phyloP scores from a whole-genome alignment of 169 alveolate species.

The Plasmodium fragile region DNA sequence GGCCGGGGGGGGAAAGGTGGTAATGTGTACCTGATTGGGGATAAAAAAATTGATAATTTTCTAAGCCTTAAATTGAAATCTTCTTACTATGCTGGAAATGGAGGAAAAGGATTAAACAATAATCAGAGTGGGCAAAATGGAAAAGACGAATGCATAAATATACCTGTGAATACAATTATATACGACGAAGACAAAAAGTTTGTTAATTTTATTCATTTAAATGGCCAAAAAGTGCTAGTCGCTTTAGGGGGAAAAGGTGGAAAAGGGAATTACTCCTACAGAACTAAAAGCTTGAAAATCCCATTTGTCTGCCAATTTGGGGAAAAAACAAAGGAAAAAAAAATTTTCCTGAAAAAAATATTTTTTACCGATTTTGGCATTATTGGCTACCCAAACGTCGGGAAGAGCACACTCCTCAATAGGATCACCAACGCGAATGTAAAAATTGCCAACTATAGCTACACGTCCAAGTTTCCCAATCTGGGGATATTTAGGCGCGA shows the following conservation, averaged over 20 bases:
- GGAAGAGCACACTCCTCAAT: conserved; percentile 63
- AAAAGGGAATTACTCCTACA: conserved; percentile 89
- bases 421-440: conserved; percentile 62
- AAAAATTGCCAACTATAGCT: conserved; percentile 75
- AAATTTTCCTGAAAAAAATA: conserved; percentile 54
- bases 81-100: conserved; percentile 87
- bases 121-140: conserved; percentile 89
- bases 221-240: conserved; percentile 80
- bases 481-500: conserved; percentile 40
- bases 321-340: conserved; percentile 74
- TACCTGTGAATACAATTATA: conserved; percentile 93
- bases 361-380: conserved; percentile 66
- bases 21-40: conserved; percentile 86
- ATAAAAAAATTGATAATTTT: conserved; percentile 81
- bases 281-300: conserved; percentile 79
- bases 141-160: conserved; percentile 83
- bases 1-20: conserved; percentile 97
- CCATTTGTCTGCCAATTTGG: conserved; percentile 77
- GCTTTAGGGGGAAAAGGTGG: conserved; percentile 95
- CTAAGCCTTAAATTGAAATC: conserved; percentile 81
- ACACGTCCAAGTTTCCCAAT: conserved; percentile 73
- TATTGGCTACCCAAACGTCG: conserved; percentile 75
- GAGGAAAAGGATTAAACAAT: conserved; percentile 81
- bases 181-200: conserved; percentile 81
- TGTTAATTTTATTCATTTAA: conserved; percentile 75